Base-by-base conservation (phyloP, 805 yeast genomes). In the Metschnikowia peoriensis region DNA sequence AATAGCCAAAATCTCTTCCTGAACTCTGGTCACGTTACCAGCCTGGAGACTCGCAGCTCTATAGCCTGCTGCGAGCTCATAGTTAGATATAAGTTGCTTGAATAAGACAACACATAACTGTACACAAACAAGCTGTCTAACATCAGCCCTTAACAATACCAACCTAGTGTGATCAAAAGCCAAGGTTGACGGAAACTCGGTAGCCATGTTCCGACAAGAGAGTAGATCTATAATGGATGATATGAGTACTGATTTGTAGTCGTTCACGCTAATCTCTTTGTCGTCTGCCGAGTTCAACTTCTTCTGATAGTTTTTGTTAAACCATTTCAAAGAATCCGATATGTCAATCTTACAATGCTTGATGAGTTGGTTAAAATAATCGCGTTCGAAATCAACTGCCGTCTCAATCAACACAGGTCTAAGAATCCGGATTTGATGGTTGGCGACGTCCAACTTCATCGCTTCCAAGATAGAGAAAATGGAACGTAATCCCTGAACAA, bases 371-470 rank as follows among this genome's bases (percentile, higher is more conserved):
- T 72, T 73, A 66, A 86, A 89, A 70, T 90, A 90, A 66, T 89
- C 96, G 61, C 84, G 84, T 71, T 92, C 98, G 63, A 92, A 89
- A 54, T 88, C 92, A 11, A 88, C 86, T 1, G 97, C 94, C 37
- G 94, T 88, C 61, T 89, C 91, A 52, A 90, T 82, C 45, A 93
- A 75, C 1, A 87, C 86, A 1, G 97, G 96, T 62, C 97, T 79
- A 49, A 91, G 73, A 17, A 89, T 83, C 59, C 96, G 79, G 50
- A 93, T 89, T 70, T 92, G 97, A 66, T 92, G 97, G 70, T 92
- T 92, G 14, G 97, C 97, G 51, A 91, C 94, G 64, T 93, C 97
- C 56, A 92, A 76, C 67, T 92, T 93, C 96, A 92, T 91, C 10
- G 96, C 93, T 68, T 92, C 97, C 57, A 93, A 75, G 52, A 93